Evolutionary conservation across 768 basidiomycete species (phyloP).

Genomic region (Podaxis sp.): DNA sequence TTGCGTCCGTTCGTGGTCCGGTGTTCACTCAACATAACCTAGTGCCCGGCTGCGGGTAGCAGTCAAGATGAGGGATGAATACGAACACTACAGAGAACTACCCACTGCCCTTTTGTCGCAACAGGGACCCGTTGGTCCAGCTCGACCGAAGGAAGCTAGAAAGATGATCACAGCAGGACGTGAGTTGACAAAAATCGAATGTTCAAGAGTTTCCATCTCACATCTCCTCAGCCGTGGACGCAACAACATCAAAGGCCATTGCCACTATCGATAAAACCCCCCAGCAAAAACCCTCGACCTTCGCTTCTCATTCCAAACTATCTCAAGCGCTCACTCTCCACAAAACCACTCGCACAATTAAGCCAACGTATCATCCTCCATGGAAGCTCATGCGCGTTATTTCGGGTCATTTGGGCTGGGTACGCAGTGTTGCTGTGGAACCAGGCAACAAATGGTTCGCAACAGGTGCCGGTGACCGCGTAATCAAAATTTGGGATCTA

Average conservation of each 20-base stretch:
- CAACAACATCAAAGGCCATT: slow-evolving; percentile 65
- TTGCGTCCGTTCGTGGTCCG: not conserved
- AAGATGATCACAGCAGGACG: slow-evolving; percentile 76
- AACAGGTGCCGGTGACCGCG: slow-evolving; percentile 95
- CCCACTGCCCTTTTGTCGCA: slow-evolving; percentile 80
- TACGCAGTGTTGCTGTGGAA: slow-evolving; percentile 92
- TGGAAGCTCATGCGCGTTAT: slow-evolving; percentile 98
- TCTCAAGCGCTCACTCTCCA: slow-evolving; percentile 90
- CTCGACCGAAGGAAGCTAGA: slow-evolving; percentile 54
- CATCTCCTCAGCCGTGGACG: slow-evolving; percentile 34
- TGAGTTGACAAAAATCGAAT: slow-evolving; percentile 21
- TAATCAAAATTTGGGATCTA: slow-evolving; percentile 98
- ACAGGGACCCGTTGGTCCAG: slow-evolving; percentile 79
- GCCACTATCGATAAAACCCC: slow-evolving; percentile 76
- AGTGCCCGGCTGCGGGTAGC: slow-evolving; percentile 75
- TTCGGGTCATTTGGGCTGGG: slow-evolving; percentile 98
- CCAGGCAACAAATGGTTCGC: slow-evolving; percentile 99
- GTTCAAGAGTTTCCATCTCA: not conserved
- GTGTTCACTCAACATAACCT: slow-evolving; percentile 2
- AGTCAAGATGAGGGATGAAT: slow-evolving; percentile 89
- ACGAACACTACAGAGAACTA: slow-evolving; percentile 79
- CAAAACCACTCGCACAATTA: slow-evolving; percentile 91
- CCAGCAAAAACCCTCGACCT: slow-evolving; percentile 64
- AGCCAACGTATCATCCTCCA: slow-evolving; percentile 92
- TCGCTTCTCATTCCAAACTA: slow-evolving; percentile 61